Percentiles rank a stretch among this genome's conserved stretches.
phyloP scores from a whole-genome alignment of 2,329 filamentous ascomycete genomes.

The Calonectria pseudoturangicola region DNA sequence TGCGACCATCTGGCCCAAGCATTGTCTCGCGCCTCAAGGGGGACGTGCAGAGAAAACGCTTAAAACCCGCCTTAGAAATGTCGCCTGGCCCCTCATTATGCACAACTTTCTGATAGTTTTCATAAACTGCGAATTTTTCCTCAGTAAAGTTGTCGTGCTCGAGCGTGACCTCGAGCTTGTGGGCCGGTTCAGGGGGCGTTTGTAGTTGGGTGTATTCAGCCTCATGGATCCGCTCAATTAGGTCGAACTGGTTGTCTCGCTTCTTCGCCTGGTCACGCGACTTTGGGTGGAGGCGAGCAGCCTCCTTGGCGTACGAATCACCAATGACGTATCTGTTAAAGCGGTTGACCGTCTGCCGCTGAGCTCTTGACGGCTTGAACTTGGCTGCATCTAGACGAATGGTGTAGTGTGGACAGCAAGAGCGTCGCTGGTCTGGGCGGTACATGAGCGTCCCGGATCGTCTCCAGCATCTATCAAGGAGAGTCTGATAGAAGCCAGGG shows the following conservation, averaged over 20 bases:
- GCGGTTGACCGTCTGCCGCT: conserved; percentile 84
- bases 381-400: conserved; percentile 81
- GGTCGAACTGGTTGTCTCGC: conserved; percentile 80
- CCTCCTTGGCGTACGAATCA: conserved; percentile 78
- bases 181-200: conserved; percentile 77
- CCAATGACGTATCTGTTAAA: conserved; percentile 85
- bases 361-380: conserved; percentile 81
- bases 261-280: conserved; percentile 79
- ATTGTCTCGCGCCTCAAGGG: conserved; percentile 73
- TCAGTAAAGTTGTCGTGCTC: conserved; percentile 82
- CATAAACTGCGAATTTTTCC: conserved; percentile 84
- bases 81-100: conserved; percentile 79
- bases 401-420: conserved; percentile 95
- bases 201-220: conserved; percentile 74
- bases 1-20: conserved; percentile 67
- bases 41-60: conserved; percentile 83
- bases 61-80: conserved; percentile 78
- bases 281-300: conserved; percentile 78
- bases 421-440: conserved; percentile 84
- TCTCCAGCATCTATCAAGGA: conserved; percentile 87
- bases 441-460: conserved; percentile 83
- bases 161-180: conserved; percentile 81
- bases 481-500: conserved; percentile 80
- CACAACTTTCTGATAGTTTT: conserved; percentile 84
- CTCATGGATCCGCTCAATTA: conserved; percentile 81